Evolutionary conservation across 2,329 filamentous ascomycete species (phyloP), one percentile per base, ranked within the genome.

Genomic region (Microsporum ferrugineum): DNA sequence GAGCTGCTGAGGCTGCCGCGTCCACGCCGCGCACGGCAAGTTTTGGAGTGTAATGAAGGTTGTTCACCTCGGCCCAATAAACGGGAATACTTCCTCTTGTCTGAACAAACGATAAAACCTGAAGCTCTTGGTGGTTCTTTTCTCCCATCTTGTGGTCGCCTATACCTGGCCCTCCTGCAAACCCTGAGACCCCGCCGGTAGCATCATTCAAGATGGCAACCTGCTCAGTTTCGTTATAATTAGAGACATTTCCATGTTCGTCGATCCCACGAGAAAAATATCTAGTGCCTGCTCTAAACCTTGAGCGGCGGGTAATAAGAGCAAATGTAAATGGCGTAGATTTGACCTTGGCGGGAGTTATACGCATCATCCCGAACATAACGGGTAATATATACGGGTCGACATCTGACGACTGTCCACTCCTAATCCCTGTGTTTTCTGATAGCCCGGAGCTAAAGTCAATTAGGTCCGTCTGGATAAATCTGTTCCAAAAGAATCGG

Each of bases 201-300:
- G 83, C 81, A 74, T 97, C 94, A 69, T 97, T 97, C 67, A 97
- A 76, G 41, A 99, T 84, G 63, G 96, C 81, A 38, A 94, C 80
- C 72, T 99, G 94, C 72, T 99, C 94, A 0, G 94, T 97, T 79
- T 99, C 94, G 71, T 99, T 99, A 81, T 92, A 99, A 73, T 99
- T 99, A 66, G 94, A 90, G n/a, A 94, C 94, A 72, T 97, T 85
- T 29, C 94, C 94, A 64, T 94, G 81, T 66, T 96, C 91, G 71
- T 99, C 92, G 55, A 97, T 84, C 58, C 94, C 94, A 65, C 94
- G 86, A 1, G 94, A 95, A 72, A 99, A 94, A 76, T 96, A 97
- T 71, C 95, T 82, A 14, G 94, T 97, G 51, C 94, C 94, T 39
- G 87, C 91, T 64, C 92, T 84, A 74, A 94, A 86, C 66, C 95